Conservation (phyloP, 1,284 basidiomycete genomes). For the Austroboletus rostrupii region DNA sequence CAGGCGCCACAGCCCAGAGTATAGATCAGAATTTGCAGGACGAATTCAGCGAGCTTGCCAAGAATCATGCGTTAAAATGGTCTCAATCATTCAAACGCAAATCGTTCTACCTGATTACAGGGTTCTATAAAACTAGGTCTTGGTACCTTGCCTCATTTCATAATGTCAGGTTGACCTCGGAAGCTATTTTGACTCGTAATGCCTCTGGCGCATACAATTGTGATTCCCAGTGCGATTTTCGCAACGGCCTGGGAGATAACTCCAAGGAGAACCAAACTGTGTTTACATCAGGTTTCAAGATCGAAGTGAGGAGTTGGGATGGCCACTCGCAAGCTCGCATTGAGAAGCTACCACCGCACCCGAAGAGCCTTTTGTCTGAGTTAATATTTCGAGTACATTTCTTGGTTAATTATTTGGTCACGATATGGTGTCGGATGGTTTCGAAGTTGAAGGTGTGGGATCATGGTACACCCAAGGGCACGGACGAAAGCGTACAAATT, state of each 20-base stretch:
- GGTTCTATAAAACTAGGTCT: not conserved
- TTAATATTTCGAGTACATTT: not conserved
- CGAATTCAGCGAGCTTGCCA: not conserved
- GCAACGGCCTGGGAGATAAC: not conserved
- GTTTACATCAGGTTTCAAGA: not conserved
- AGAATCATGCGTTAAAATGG: not conserved
- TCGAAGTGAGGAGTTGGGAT: not conserved
- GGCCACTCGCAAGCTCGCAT: not conserved
- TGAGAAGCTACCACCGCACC: not conserved
- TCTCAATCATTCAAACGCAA: not conserved
- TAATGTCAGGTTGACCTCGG: not conserved
- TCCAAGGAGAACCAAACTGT: not conserved
- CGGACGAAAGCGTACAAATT: not conserved
- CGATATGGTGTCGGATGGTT: not conserved
- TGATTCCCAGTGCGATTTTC: not conserved
- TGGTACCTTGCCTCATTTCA: not conserved
- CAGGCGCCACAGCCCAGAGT: not conserved
- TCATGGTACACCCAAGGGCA: not conserved
- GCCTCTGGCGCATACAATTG: not conserved
- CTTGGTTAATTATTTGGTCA: not conserved
- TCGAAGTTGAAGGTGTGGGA: not conserved
- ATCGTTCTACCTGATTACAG: not conserved
- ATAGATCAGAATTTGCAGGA: not conserved
- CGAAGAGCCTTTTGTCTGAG: not conserved
- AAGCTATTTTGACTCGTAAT: not conserved